phyloP scores from a whole-genome alignment of 805 yeast genomes.

The Lachancea sp. region DNA sequence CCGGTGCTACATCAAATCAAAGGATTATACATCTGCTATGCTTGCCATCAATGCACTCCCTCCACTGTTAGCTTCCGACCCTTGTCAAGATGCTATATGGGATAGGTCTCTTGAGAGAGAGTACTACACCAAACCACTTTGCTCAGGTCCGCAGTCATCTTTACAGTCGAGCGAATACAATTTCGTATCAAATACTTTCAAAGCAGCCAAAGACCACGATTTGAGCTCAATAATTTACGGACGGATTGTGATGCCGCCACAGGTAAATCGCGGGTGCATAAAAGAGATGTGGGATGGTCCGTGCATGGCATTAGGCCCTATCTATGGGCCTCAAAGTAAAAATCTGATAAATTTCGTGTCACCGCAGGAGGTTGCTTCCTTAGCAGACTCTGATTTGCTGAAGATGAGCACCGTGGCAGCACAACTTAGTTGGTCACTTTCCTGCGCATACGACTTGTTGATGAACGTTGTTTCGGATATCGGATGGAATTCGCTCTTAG shows the following conservation, averaged over 20 bases:
- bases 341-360: constrained; percentile 30
- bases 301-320: constrained; percentile 26
- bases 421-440: constrained; percentile 25
- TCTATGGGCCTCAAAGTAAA: constrained; percentile 29
- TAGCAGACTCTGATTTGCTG: constrained; percentile 23
- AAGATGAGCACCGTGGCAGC: constrained; percentile 27
- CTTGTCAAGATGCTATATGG: constrained; percentile 18
- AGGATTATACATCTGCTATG: constrained; percentile 23
- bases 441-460: constrained; percentile 58
- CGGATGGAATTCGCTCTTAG: constrained; percentile 80
- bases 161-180: constrained; percentile 24
- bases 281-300: constrained; percentile 24
- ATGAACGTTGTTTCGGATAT: constrained; percentile 57
- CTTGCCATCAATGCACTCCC: constrained; percentile 32
- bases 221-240: constrained; percentile 25
- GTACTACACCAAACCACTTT: constrained; percentile 27
- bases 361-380: constrained; percentile 25
- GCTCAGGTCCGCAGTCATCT: constrained; percentile 14
- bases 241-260: constrained; percentile 29
- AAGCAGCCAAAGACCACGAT: constrained; percentile 23
- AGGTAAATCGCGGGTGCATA: constrained; percentile 20
- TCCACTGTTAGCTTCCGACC: constrained; percentile 21
- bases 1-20: constrained; percentile 22
- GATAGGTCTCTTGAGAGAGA: constrained; percentile 3
- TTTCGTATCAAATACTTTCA: constrained; percentile 20